These are phyloP conservation scores for Hemisphaericaspora xylofermentans DNA, from an alignment of 1,139 yeast species.

Conservation along the genomic window DNA sequence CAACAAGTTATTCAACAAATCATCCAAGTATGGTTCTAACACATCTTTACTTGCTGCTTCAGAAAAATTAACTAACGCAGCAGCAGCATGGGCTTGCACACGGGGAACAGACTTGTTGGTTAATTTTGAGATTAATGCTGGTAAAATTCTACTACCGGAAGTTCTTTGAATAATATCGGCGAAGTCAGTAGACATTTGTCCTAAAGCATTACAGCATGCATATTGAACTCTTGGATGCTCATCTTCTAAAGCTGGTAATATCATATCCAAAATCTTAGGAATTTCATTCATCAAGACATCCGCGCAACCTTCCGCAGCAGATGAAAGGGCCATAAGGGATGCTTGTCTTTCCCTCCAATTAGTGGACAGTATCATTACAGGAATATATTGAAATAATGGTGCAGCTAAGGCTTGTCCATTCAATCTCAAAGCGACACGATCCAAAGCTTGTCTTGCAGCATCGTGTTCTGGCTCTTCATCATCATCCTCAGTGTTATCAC, in stretches of 20 bases:
- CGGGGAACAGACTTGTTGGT: conserved; percentile 73
- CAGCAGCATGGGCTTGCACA: conserved; percentile 98
- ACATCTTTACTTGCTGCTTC: conserved; percentile 88
- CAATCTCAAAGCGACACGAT: conserved; percentile 79
- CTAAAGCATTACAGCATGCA: conserved; percentile 94
- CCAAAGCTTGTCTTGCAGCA: conserved; percentile 92
- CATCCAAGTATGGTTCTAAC: conserved; percentile 87
- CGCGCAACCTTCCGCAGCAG: conserved; percentile 97
- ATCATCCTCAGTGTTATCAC: conserved; percentile 73
- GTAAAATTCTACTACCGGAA: conserved; percentile 75
- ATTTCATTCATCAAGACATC: conserved; percentile 84
- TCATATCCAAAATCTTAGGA: conserved; percentile 77
- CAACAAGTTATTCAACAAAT: conserved; percentile 68
- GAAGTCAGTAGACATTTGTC: conserved; percentile 97
- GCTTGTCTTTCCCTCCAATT: conserved; percentile 97
- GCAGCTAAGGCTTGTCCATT: conserved; percentile 84
- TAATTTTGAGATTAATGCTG: conserved; percentile 82
- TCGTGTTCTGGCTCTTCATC: conserved; percentile 87
- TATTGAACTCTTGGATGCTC: conserved; percentile 92
- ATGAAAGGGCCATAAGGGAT: conserved; percentile 92
- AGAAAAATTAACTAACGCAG: conserved; percentile 92
- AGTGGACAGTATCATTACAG: conserved; percentile 71
- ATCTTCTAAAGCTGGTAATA: conserved; percentile 78
- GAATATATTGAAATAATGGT: conserved; percentile 83
- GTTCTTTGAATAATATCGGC: conserved; percentile 84